Evolutionary conservation across 23 red algal species (phyloP), one percentile per base, ranked within the genome.

Genomic region (Gracilaria gracilis): DNA sequence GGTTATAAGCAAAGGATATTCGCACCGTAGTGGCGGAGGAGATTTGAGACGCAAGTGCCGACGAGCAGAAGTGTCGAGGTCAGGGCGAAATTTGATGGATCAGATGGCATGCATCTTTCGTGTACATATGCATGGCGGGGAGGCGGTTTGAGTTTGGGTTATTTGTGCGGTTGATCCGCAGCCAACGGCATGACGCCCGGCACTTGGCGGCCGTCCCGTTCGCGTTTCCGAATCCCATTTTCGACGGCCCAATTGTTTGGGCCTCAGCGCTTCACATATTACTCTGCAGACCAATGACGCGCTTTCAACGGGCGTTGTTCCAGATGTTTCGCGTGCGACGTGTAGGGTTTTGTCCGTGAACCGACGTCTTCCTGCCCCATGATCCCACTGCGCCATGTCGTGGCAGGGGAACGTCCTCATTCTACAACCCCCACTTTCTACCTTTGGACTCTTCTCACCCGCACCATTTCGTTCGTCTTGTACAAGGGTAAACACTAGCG

Each of bases 221-320:
- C 33, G 24, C 17, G 2, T n/a, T 21, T 9, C 0, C 38, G 28
- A 39, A 23, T 73, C 36, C 1, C 35, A 12, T 42, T 73, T 4
- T 73, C 67, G 67, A 44, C 34, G 17, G 33, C 38, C 67, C 67
- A 73, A 73, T 73, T 42, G 67, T 73, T 29, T 62, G 59, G 24
- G 24, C 59, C 3, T 29, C 24, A 9, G 59, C 24, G 24, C 24
- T 62, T 62, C 24, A 62, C 59, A 62, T 62, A 62, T 62, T 62
- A 6, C 27, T 2, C 59, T 29, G 24, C 23, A 31, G 59, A 31
- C 59, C 59, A 62, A 62, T 62, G 27, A 31, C n/a, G 59, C n/a
- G 59, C 59, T 62, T 62, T 62, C 8, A 9, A 55, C 59, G 0
- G 24, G 4, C 59, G n/a, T n/a, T 27, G 21, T 29, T 28, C 59